Percentiles rank a stretch among this genome's conserved stretches.
Evolutionary conservation across 2,329 filamentous ascomycete genomes (phyloP).

Genomic region (Aspergillus clavatus): DNA sequence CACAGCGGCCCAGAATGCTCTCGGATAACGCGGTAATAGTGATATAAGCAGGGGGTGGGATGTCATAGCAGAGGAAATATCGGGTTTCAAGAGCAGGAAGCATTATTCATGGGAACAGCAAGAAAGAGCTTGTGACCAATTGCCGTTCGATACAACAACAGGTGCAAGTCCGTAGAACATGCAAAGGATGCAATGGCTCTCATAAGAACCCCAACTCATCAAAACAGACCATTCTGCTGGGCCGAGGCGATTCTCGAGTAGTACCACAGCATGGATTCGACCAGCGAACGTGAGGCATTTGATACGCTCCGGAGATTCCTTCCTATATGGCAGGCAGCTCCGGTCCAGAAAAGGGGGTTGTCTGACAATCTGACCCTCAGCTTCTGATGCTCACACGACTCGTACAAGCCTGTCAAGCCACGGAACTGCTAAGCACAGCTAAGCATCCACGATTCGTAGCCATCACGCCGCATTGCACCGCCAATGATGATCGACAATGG

Average conservation of each 20-base stretch:
- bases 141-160: background rate
- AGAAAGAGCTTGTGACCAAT: no score
- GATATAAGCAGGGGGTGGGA: background rate
- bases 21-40: background rate
- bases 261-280: background rate
- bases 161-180: background rate
- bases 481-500: background rate
- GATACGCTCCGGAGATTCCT: background rate
- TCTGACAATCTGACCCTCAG: background rate
- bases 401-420: background rate
- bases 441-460: conserved; percentile 7
- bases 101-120: background rate
- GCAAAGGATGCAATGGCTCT: background rate
- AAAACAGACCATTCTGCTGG: background rate
- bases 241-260: no score
- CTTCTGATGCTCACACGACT: background rate
- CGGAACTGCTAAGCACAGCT: conserved; percentile 5
- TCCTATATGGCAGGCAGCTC: background rate
- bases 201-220: background rate
- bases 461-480: background rate
- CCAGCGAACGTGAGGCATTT: background rate
- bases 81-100: no score
- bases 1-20: background rate
- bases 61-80: background rate
- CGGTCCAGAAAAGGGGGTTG: background rate